Base-by-base conservation (phyloP, 2,329 filamentous ascomycete species). In the Scedosporium boydii region DNA sequence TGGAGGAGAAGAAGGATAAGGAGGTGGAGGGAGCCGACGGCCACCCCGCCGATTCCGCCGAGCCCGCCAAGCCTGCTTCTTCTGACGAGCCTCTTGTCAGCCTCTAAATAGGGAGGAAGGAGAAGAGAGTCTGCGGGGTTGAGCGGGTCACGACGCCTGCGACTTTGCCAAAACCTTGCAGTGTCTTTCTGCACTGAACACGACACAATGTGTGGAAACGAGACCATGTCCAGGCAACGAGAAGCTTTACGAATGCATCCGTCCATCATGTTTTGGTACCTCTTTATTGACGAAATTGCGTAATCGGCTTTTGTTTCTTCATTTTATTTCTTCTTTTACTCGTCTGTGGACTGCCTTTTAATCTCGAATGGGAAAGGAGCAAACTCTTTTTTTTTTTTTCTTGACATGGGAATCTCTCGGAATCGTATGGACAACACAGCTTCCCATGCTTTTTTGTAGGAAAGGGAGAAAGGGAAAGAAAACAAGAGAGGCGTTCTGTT, bases 211-310 rank as follows among this genome's bases (percentile, higher is more conserved):
- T 23, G 18, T 55, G 51, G 59, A 60, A 53, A 60, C 44, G 59
- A 34, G 14, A 60, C 42, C 42, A 46, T 46, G 38, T 27, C 16
- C 26, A 41, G 56, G 56, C 59, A 53, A 60, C 44, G 59, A 60
- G 34, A 51, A 27, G 18, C 51, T 38, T 60, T 51, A 60, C 59
- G 59, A 60, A 60, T 46, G 44, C 59, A 60, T 60, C 59, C 59
- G 59, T 46, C 51, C 51, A 55, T 55, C 51, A 55, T 55, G 51
- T 55, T 27, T 55, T 55, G 51, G 18, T 55, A 55, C 23, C 51
- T 38, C 38, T 34, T 60, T 60, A 27, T 60, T 60, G 26, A 60
- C 44, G 59, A 60, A 60, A 51, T 60, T 38, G 59, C 44, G 59
- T 44, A 44, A n/a, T 53, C 29, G 27, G 27, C 51, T 23, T 29